Evolutionary conservation across 305 asterid genomes (phyloP), one percentile per base, ranked within the genome.

Genomic region (Euphrasia arctica): DNA sequence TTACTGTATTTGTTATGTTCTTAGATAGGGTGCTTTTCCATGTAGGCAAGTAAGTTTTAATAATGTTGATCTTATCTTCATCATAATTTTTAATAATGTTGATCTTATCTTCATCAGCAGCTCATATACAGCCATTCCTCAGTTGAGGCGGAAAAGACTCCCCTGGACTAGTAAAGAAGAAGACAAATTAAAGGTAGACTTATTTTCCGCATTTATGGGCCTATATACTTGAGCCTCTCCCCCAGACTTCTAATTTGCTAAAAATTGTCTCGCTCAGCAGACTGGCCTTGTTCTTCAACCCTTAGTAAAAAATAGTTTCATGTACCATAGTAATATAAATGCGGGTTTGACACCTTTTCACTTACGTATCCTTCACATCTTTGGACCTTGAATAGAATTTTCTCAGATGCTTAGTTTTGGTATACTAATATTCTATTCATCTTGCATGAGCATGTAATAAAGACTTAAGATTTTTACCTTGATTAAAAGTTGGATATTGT

Each of bases 161-260:
- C 82, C 70, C 2, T 91, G 98, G 96, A 86, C 94, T 29, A 72
- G 59, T 42, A 75, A 6, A 72, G 96, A 91, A 76, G 96, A 84
- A 77, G 81, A 83, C 34, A 77, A 51, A 66, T 61, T 89, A 52
- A 77, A 79, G 96, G 96, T 91, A 74, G 12, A 51, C 61, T 3
- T 49, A 49, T 59, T 18, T 25, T 9, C 63, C 39, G 58, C 58
- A 71, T 55, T 51, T 56, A 27, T 63, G 41, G 58, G 63, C 56
- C 39, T 42, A 45, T 58, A 47, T 59, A 29, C 39, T 45, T 58
- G 22, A 52, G 68, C 60, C 14, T 32, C 60, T 2, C 34, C 63
- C 51, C 47, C 2, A 61, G 10, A 7, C 43, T 8, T 62, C 59
- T 62, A 25, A 47, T 22, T 60, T 71, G 34, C 55, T 43, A 64